phyloP scores from a whole-genome alignment of 2,329 filamentous ascomycete species.

The Coniella vitis region DNA sequence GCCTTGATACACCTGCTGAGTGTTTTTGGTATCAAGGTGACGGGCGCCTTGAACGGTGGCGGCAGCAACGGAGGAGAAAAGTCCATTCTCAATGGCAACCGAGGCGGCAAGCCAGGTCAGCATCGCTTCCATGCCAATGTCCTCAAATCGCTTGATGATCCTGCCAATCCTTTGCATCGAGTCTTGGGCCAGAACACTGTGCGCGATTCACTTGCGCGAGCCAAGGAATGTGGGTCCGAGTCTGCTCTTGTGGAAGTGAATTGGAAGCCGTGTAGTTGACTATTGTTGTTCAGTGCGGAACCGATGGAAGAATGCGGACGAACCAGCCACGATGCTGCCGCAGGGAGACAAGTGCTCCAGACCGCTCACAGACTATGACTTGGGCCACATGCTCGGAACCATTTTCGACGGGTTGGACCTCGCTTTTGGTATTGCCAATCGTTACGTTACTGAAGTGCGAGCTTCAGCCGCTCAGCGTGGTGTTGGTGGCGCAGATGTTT shows the following conservation, averaged over 20 bases:
- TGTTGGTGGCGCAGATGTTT: conserved; percentile 16
- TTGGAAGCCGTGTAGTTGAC: background rate
- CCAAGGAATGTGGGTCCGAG: conserved; percentile 46
- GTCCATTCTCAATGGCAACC: background rate
- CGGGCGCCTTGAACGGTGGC: conserved; percentile 21
- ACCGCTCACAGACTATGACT: conserved; percentile 52
- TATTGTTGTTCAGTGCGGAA: conserved; percentile 45
- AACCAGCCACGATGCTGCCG: conserved; percentile 22
- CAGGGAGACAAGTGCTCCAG: conserved; percentile 18
- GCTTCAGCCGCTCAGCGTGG: conserved; percentile 16
- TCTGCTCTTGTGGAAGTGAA: background rate
- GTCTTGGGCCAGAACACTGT: conserved; percentile 50
- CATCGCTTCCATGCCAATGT: conserved; percentile 64
- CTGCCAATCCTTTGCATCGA: conserved; percentile 47
- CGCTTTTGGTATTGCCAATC: conserved; percentile 46
- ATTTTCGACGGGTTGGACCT: conserved; percentile 54
- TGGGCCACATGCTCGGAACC: conserved; percentile 50
- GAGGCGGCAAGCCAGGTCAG: conserved; percentile 11
- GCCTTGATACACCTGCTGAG: conserved; percentile 61
- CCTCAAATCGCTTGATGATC: conserved; percentile 52
- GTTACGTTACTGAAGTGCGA: conserved; percentile 28
- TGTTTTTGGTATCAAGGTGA: conserved; percentile 53
- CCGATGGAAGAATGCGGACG: conserved; percentile 63
- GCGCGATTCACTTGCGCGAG: conserved; percentile 51
- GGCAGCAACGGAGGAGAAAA: background rate